Percentiles rank a stretch among this genome's conserved stretches.
These are phyloP conservation scores for Dothistroma septosporum DNA, from an alignment of 2,329 filamentous ascomycete species.

Conservation along the genomic window DNA sequence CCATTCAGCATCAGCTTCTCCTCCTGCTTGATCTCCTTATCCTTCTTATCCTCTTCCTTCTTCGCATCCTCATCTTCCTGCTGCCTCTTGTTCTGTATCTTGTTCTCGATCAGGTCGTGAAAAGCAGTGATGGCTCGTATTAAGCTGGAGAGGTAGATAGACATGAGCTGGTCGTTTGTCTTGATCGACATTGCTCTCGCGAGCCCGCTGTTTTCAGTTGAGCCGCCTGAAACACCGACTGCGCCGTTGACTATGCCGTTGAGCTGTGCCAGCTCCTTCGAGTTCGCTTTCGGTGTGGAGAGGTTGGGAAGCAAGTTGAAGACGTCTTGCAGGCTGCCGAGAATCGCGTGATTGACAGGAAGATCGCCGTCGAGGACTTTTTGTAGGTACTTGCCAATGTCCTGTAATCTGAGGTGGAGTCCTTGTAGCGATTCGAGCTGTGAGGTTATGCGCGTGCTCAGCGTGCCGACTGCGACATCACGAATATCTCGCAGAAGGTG, in stretches of 20 bases:
- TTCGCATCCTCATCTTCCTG: conserved; percentile 88
- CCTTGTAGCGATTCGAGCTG: conserved; percentile 97
- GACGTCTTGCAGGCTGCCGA: conserved; percentile 97
- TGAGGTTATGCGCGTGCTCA: conserved; percentile 94
- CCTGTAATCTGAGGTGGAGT: conserved; percentile 85
- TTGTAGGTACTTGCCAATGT: conserved; percentile 92
- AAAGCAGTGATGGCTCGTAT: conserved; percentile 98
- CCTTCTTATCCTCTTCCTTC: conserved; percentile 61
- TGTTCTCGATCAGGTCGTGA: conserved; percentile 99
- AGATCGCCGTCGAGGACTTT: conserved; percentile 91
- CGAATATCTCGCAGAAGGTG: conserved; percentile 96
- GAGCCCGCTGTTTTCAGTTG: conserved; percentile 71
- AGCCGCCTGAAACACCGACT: conserved; percentile 48
- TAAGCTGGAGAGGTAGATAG: conserved; percentile 93
- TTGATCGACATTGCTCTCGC: conserved; percentile 98
- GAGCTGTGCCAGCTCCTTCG: conserved; percentile 56
- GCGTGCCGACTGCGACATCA: conserved; percentile 92
- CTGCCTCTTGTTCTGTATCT: conserved; percentile 97
- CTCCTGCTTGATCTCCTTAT: conserved; percentile 53
- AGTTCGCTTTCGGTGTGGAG: conserved; percentile 69
- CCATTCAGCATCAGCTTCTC: conserved; percentile 62
- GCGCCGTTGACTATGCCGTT: conserved; percentile 52
- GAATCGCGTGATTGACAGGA: conserved; percentile 93
- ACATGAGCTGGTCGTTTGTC: conserved; percentile 98
- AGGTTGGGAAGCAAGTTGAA: conserved; percentile 98